Conservation (phyloP, 2,329 filamentous ascomycete species). For the Monosporascus sp. region DNA sequence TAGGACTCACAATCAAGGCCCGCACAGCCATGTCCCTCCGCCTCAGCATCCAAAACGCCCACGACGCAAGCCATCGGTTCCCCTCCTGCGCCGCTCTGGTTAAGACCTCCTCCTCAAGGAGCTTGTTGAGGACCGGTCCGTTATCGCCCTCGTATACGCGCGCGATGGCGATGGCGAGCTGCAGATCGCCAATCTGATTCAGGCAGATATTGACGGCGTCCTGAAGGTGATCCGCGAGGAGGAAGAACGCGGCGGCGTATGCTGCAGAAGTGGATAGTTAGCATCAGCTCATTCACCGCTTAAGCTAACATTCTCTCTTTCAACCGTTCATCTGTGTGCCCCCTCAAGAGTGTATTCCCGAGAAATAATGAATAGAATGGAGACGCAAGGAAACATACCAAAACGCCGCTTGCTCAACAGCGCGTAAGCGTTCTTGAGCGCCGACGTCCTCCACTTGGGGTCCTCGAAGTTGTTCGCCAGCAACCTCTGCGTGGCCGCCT, state of each 20-base stretch:
- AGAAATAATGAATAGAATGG: too few species aligned
- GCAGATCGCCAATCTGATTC: conserved; percentile 81
- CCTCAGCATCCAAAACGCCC: conserved; percentile 90
- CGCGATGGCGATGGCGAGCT: conserved; percentile 82
- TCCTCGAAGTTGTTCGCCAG: conserved; percentile 89
- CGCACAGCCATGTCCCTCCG: conserved; percentile 79
- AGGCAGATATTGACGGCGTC: conserved; percentile 84
- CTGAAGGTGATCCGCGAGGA: conserved; percentile 77
- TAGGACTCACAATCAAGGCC: conserved; percentile 63
- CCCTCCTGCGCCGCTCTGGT: conserved; percentile 72
- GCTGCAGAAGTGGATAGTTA: conserved; percentile 42
- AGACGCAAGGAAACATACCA: conserved; percentile 41
- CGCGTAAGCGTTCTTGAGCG: conserved; percentile 94
- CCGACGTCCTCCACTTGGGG: conserved; percentile 79
- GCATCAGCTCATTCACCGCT: too few species aligned
- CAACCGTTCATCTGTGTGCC: too few species aligned
- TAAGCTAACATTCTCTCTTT: too few species aligned
- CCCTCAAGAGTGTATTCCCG: too few species aligned
- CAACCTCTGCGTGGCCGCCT: conserved; percentile 70
- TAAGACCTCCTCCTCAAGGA: conserved; percentile 77
- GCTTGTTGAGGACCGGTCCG: conserved; percentile 64
- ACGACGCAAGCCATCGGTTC: conserved; percentile 90
- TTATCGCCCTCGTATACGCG: conserved; percentile 85
- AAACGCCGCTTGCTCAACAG: conserved; percentile 87
- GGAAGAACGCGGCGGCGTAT: conserved; percentile 93